Base-by-base conservation (phyloP, 177 flowering plant species). In the Vitis hybrid region DNA sequence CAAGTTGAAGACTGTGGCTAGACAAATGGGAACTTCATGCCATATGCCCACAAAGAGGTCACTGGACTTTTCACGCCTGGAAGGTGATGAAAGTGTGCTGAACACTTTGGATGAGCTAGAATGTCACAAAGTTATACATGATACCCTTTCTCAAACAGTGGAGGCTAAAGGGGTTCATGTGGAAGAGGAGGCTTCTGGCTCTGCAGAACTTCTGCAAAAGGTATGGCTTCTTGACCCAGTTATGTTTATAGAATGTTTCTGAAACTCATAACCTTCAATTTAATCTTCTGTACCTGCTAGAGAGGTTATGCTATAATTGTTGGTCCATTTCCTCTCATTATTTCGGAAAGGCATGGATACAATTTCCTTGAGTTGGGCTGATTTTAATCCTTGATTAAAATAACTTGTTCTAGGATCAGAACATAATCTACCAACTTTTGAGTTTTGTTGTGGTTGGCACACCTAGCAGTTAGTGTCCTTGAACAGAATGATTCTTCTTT, bases 31-130 rank as follows among this genome's bases (percentile, higher is more conserved):
- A 58, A 61, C 56, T 12, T 62, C 74, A 17, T 62, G 71, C 70
- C 62, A 67, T 74, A 70, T 71, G 30, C 66, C 85, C 70, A 81
- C 86, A 52, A 89, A 83, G 76, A 86, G 86, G 74, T 70, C 76
- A 11, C 66, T 89, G 17, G 67, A 75, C 61, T 91, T 89, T 69
- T 75, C 78, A n/a, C 3, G 48, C 52, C n/a, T 69, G 59, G 81
- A 83, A 65, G 77, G 70, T 11, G 82, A 81, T 63, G 70, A 51
- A 65, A 70, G 52, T 66, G 61, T 51, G 56, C 57, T 52, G 32
- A 21, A 49, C 15, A 55, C 52, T 49, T 50, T n/a, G 4, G 59
- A 32, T 27, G 70, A 46, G 49, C 51, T 66, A 60, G 58, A 77
- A 8, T 40, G 52, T 30, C 4, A 60, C 62, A 61, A 40, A 32